Evolutionary conservation across 1,284 basidiomycete species (phyloP).

Genomic region (Puccinia horiana): DNA sequence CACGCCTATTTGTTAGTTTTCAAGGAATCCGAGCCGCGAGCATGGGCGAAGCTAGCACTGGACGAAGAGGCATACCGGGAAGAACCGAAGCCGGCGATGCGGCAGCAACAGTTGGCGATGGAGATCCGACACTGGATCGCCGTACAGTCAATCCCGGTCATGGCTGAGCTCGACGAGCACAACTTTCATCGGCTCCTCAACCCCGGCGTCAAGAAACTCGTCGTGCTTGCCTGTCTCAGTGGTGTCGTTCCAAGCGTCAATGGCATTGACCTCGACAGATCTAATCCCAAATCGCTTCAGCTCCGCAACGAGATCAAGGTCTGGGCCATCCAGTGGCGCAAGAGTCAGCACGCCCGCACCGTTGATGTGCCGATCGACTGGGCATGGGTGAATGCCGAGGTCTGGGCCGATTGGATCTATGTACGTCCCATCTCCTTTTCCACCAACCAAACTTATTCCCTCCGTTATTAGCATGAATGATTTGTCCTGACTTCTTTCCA

Average conservation of each 20-base stretch:
- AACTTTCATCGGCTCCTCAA: constrained; percentile 24
- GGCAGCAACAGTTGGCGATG: neutral
- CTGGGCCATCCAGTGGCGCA: constrained; percentile 45
- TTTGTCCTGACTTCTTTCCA: neutral
- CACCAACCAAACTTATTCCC: neutral
- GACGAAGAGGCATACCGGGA: neutral
- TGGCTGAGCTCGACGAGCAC: neutral
- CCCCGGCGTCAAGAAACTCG: neutral
- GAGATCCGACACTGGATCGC: constrained; percentile 25
- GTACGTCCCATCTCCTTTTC: neutral
- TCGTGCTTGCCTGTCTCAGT: constrained; percentile 24
- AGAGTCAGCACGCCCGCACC: constrained; percentile 31
- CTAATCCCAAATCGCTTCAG: neutral
- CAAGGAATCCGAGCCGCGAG: constrained; percentile 17
- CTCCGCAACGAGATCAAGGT: constrained; percentile 21
- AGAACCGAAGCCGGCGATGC: neutral
- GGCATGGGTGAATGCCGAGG: constrained; percentile 33
- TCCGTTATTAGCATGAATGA: neutral
- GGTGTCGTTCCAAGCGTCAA: neutral
- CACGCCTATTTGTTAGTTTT: constrained; percentile 22
- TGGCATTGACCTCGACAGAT: neutral
- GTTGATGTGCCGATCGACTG: constrained; percentile 27
- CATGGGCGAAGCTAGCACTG: constrained; percentile 28
- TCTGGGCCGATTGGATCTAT: constrained; percentile 39
- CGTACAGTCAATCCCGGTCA: neutral